Conservation (phyloP, 345 rosid genomes). For the Syzygium oleosum region DNA sequence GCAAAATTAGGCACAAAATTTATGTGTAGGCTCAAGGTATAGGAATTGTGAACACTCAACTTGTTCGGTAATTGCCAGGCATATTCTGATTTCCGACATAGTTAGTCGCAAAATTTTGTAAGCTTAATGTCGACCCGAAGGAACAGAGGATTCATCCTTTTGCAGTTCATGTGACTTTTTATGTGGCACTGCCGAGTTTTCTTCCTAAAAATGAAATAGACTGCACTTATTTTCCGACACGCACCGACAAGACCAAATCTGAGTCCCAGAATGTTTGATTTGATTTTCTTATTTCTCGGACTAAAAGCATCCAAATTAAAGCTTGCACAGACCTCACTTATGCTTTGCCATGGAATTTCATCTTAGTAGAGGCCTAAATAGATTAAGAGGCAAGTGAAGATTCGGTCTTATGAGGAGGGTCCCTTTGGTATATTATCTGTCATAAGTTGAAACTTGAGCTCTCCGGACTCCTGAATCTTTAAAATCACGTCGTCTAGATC, state of each 20-base stretch:
- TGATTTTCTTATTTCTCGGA: not conserved
- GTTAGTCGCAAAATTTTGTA: not conserved
- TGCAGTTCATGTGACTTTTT: not conserved
- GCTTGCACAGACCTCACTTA: not conserved
- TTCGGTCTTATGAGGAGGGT: constrained; percentile 1
- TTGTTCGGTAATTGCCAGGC: not conserved
- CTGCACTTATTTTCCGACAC: not conserved
- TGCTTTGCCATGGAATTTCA: not conserved
- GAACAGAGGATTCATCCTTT: not conserved
- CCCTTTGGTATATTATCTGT: not conserved
- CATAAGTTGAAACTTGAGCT: not conserved
- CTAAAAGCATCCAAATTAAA: not conserved
- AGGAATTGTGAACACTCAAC: no score
- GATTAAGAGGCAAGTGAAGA: not conserved
- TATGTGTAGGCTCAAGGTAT: no score
- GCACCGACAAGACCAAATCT: not conserved
- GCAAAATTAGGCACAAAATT: not conserved
- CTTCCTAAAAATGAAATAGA: no score
- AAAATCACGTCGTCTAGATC: constrained; percentile 12
- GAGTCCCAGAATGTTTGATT: not conserved
- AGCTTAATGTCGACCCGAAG: not conserved
- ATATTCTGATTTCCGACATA: not conserved
- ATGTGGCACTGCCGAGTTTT: not conserved
- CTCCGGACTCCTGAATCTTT: not conserved
- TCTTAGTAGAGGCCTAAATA: not conserved